Percentiles rank a stretch among this genome's conserved stretches.
Conservation (phyloP, 31 red algal species). For the Porphyra umbilicalis region DNA sequence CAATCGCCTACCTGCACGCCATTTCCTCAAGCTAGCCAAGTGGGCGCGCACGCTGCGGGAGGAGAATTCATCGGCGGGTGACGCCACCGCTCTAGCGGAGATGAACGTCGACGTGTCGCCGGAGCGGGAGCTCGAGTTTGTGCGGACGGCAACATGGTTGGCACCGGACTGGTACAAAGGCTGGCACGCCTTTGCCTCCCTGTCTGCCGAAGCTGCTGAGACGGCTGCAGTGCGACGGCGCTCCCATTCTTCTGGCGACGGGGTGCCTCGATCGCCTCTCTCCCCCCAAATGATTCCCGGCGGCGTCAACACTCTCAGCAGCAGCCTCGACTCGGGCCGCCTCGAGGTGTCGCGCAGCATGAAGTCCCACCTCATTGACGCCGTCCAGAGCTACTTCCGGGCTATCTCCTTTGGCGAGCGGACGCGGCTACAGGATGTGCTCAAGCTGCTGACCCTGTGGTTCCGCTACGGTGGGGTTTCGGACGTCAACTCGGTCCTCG, state of each 20-base stretch:
- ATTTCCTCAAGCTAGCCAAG: slow-evolving; percentile 70
- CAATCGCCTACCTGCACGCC: slow-evolving; percentile 15
- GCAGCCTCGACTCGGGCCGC: too few species aligned
- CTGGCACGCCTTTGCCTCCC: slow-evolving; percentile 70
- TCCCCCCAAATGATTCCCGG: too few species aligned
- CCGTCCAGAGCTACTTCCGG: slow-evolving; percentile 67
- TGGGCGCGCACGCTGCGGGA: slow-evolving; percentile 60
- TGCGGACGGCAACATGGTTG: too few species aligned
- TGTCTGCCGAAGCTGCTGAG: slow-evolving; percentile 28
- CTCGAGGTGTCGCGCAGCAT: too few species aligned
- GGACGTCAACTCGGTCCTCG: slow-evolving; percentile 42
- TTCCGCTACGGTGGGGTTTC: slow-evolving; percentile 81
- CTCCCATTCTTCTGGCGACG: too few species aligned
- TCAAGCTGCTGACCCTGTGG: slow-evolving; percentile 91
- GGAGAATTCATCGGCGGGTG: not conserved
- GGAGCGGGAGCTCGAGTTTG: too few species aligned
- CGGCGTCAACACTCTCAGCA: too few species aligned
- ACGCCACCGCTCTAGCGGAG: slow-evolving; percentile 12
- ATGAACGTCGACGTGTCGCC: slow-evolving; percentile 46
- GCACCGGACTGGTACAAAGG: slow-evolving; percentile 73
- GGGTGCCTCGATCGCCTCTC: too few species aligned
- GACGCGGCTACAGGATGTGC: slow-evolving; percentile 58
- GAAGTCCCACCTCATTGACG: slow-evolving; percentile 14
- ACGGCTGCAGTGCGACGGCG: too few species aligned
- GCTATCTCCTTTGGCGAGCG: slow-evolving; percentile 55